These are phyloP conservation scores for Colletotrichum chlorophyti DNA, from an alignment of 2,329 filamentous ascomycete genomes.

Conservation along the genomic window DNA sequence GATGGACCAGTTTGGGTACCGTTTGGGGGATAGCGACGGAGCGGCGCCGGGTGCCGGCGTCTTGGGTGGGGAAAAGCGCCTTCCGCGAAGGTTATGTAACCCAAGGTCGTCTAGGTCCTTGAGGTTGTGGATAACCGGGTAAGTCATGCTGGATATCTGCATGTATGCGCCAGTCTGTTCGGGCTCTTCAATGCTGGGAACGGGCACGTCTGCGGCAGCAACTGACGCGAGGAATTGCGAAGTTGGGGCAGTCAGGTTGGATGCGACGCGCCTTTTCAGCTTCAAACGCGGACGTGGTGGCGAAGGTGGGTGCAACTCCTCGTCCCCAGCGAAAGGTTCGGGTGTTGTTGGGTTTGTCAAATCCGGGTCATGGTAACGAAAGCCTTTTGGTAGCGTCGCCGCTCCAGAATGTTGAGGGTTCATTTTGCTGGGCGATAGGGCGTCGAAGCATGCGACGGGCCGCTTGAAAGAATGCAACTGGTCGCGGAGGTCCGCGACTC, in stretches of 20 bases:
- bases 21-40: slow-evolving; percentile 50
- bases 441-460: slow-evolving; percentile 30
- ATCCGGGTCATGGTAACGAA: slow-evolving; percentile 42
- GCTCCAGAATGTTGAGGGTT: slow-evolving; percentile 52
- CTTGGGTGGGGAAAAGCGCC: slow-evolving; percentile 62
- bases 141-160: slow-evolving; percentile 48
- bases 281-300: slow-evolving; percentile 61
- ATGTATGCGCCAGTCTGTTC: slow-evolving; percentile 47
- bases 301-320: slow-evolving; percentile 50
- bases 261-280: slow-evolving; percentile 61
- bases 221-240: slow-evolving; percentile 73
- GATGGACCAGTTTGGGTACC: slow-evolving; percentile 65
- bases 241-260: slow-evolving; percentile 63
- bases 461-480: slow-evolving; percentile 9
- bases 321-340: slow-evolving; percentile 51
- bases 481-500: not conserved
- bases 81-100: slow-evolving; percentile 43
- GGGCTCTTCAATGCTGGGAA: slow-evolving; percentile 69
- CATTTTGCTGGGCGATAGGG: slow-evolving; percentile 42
- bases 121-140: slow-evolving; percentile 41
- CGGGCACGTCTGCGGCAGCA: slow-evolving; percentile 67
- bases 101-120: slow-evolving; percentile 40
- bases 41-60: slow-evolving; percentile 60
- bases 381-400: slow-evolving; percentile 51
- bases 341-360: slow-evolving; percentile 55